Percentiles rank a stretch among this genome's conserved stretches.
Evolutionary conservation across 768 basidiomycete genomes (phyloP).

Genomic region (Punctularia strigosozonata): DNA sequence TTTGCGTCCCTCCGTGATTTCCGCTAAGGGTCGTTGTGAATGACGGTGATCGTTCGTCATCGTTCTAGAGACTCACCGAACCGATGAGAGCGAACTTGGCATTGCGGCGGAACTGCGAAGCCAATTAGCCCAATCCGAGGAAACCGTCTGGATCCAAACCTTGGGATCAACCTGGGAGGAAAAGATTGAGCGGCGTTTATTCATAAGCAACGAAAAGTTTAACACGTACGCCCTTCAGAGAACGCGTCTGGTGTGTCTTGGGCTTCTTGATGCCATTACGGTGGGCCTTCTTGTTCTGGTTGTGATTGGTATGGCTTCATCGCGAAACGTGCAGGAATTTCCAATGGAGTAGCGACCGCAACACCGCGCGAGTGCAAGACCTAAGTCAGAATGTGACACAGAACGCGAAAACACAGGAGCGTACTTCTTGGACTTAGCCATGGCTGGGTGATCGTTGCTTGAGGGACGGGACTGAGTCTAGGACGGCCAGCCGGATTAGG

Average conservation of each 20-base stretch:
- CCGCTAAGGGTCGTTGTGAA: no score
- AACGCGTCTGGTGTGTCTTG: slow-evolving; percentile 54
- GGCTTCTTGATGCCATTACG: slow-evolving; percentile 93
- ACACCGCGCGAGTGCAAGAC: no score
- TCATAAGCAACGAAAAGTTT: slow-evolving; percentile 32
- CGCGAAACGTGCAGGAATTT: slow-evolving; percentile 6
- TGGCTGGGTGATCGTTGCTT: slow-evolving; percentile 22
- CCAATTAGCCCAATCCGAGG: slow-evolving; percentile 7
- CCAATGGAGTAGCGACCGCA: no score
- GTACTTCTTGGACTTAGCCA: slow-evolving; percentile 99
- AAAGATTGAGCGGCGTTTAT: slow-evolving; percentile 4
- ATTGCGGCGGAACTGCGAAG: slow-evolving; percentile 72
- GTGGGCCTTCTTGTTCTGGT: slow-evolving; percentile 95
- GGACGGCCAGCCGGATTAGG: no score
- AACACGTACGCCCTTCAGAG: slow-evolving; percentile 88
- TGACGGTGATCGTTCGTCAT: no score
- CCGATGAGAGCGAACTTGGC: slow-evolving; percentile 60
- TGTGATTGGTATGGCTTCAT: slow-evolving; percentile 85
- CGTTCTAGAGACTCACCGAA: slow-evolving; percentile 56
- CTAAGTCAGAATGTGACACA: slow-evolving; percentile 5
- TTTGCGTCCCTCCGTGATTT: no score
- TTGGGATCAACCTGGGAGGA: slow-evolving; percentile 62
- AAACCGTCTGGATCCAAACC: slow-evolving; percentile 28
- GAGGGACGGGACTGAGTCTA: no score
- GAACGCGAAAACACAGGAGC: no score